These are phyloP conservation scores for Carex littledalei DNA, from an alignment of 176 grass and related monocot genomes.

Conservation along the genomic window DNA sequence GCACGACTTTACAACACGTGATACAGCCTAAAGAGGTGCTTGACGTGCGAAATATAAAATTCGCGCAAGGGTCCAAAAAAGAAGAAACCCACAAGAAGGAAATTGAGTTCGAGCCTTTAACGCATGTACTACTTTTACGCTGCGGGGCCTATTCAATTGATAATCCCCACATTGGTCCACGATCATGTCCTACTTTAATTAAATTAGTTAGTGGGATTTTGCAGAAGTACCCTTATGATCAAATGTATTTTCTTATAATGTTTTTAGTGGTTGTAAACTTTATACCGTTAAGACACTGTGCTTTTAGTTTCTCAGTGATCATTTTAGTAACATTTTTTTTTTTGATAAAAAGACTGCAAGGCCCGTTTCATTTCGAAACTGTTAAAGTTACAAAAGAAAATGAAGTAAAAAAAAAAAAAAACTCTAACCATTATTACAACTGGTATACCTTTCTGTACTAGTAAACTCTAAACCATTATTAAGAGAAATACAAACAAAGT, in stretches of 20 bases:
- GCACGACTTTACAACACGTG: slow-evolving; percentile 43
- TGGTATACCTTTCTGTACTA: too few species aligned
- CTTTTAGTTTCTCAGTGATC: neutral
- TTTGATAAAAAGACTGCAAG: too few species aligned
- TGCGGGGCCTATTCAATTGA: slow-evolving; percentile 3
- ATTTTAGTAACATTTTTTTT: too few species aligned
- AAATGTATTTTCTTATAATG: neutral
- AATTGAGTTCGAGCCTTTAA: neutral
- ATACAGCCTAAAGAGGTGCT: slow-evolving; percentile 54
- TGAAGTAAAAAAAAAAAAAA: too few species aligned
- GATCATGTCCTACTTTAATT: neutral
- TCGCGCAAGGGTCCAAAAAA: slow-evolving; percentile 28
- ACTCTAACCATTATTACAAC: too few species aligned
- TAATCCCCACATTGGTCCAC: slow-evolving; percentile 8
- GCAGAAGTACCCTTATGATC: neutral
- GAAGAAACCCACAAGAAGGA: slow-evolving; percentile 22
- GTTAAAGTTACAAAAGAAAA: too few species aligned
- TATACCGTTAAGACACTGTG: neutral
- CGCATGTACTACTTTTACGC: slow-evolving; percentile 3
- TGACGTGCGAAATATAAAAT: slow-evolving; percentile 44
- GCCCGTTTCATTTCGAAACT: too few species aligned
- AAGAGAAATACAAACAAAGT: too few species aligned
- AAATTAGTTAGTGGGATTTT: neutral
- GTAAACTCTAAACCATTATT: too few species aligned
- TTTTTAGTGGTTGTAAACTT: neutral